phyloP scores from a whole-genome alignment of 805 yeast genomes.

The Barnettozyma siamensis region DNA sequence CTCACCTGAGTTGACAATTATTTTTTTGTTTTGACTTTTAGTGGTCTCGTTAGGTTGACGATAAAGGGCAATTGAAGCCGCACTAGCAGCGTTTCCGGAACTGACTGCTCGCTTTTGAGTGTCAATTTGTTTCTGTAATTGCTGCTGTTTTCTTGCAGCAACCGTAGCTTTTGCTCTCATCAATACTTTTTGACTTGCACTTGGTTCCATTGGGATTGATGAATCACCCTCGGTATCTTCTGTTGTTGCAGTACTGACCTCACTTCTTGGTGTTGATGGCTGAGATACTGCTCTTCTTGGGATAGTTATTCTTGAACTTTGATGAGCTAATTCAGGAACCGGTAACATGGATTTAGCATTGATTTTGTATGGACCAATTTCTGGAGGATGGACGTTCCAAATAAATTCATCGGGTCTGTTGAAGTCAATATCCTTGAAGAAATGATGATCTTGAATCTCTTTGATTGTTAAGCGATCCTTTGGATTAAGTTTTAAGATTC shows the following conservation, averaged over 20 bases:
- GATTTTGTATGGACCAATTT: conserved; percentile 64
- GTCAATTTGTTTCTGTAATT: conserved; percentile 4
- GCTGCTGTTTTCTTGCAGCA: conserved; percentile 23
- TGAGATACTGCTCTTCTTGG: conserved; percentile 20
- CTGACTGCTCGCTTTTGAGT: conserved; percentile 10
- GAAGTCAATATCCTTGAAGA: conserved; percentile 54
- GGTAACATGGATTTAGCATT: conserved; percentile 77
- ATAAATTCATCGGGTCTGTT: conserved; percentile 39
- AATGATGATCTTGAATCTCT: conserved; percentile 57
- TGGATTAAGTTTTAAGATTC: conserved; percentile 59
- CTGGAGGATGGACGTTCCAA: conserved; percentile 60
- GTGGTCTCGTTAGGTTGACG: conserved; percentile 25
- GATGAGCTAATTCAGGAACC: conserved; percentile 45
- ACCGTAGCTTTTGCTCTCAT: conserved; percentile 24
- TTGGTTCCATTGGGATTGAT: conserved; percentile 20
- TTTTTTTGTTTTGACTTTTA: conserved; percentile 12
- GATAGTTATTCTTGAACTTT: conserved; percentile 19
- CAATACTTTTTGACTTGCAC: conserved; percentile 23
- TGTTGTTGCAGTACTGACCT: conserved; percentile 1
- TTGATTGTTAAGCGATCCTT: conserved; percentile 52
- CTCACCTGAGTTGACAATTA: not conserved
- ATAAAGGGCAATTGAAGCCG: conserved; percentile 24
- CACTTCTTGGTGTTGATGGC: conserved; percentile 20
- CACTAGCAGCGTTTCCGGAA: conserved; percentile 22
- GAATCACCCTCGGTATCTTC: conserved; percentile 9